Percentiles rank a stretch among this genome's conserved stretches.
Evolutionary conservation across 495 filamentous ascomycete genomes (phyloP).

Genomic region (Penicillium taxi): DNA sequence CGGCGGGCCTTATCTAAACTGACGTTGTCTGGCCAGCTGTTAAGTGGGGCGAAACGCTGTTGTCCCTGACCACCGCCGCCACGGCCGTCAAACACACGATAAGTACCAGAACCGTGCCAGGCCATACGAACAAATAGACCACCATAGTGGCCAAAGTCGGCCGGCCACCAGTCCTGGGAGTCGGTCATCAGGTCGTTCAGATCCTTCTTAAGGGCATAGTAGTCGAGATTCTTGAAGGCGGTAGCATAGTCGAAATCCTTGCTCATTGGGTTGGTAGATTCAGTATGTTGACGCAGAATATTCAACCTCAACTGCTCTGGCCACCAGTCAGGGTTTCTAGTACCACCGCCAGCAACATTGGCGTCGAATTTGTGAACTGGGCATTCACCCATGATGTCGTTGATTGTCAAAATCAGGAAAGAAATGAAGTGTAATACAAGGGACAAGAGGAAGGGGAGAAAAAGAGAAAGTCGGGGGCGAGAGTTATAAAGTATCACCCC

Average conservation of each 20-base stretch:
- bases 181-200: constrained; percentile 59
- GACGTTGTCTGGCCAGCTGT: constrained; percentile 74
- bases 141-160: constrained; percentile 70
- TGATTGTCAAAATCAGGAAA: background rate
- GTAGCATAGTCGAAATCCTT: constrained; percentile 59
- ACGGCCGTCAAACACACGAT: constrained; percentile 63
- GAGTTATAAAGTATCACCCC: constrained; percentile 6
- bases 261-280: constrained; percentile 49
- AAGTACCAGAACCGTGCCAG: constrained; percentile 69
- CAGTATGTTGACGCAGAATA: constrained; percentile 63
- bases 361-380: constrained; percentile 35
- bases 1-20: constrained; percentile 70
- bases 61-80: constrained; percentile 63
- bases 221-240: constrained; percentile 64
- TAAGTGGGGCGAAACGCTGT: constrained; percentile 68
- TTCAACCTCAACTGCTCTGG: constrained; percentile 54
- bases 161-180: constrained; percentile 70
- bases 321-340: constrained; percentile 62
- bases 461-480: constrained; percentile 1
- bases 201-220: constrained; percentile 63
- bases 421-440: background rate
- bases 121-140: constrained; percentile 71
- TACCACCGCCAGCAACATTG: constrained; percentile 56
- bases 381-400: constrained; percentile 34
- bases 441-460: background rate